These are phyloP conservation scores for Solanum aculeatissimum DNA, from an alignment of 305 asterid genomes.

Conservation along the genomic window DNA sequence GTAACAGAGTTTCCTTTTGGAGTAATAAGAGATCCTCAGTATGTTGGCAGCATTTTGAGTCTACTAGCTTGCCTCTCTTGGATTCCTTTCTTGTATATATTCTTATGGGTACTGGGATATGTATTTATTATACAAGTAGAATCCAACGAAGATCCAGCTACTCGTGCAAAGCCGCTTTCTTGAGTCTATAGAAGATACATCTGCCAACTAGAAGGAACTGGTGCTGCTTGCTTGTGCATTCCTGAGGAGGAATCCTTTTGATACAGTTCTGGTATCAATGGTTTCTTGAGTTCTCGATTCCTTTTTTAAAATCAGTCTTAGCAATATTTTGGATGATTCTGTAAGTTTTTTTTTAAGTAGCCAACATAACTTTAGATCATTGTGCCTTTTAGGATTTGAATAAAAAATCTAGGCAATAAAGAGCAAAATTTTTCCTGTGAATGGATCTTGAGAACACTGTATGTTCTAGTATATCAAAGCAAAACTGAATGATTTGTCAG, in stretches of 20 bases:
- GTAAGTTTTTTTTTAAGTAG: neutral
- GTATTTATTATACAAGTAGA: conserved; percentile 53
- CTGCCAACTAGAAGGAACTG: neutral
- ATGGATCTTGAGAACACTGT: neutral
- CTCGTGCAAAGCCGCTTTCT: conserved; percentile 58
- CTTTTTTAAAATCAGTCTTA: neutral
- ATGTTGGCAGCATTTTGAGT: conserved; percentile 75
- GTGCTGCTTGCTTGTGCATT: neutral
- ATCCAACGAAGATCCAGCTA: conserved; percentile 59
- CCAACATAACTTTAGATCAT: neutral
- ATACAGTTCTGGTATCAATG: neutral
- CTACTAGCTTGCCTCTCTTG: conserved; percentile 66
- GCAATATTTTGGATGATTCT: neutral
- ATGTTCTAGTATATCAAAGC: neutral
- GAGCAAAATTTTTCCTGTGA: neutral
- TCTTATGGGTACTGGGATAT: conserved; percentile 66
- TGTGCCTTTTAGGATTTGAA: neutral
- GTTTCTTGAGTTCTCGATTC: neutral
- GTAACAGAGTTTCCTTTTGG: conserved; percentile 81
- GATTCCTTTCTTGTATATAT: conserved; percentile 52
- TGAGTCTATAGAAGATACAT: conserved; percentile 9
- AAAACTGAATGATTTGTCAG: neutral
- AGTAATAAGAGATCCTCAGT: conserved; percentile 81
- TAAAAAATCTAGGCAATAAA: neutral
- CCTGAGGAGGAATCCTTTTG: neutral